phyloP scores from a whole-genome alignment of 495 filamentous ascomycete species.

The Penicillium bovifimosum region DNA sequence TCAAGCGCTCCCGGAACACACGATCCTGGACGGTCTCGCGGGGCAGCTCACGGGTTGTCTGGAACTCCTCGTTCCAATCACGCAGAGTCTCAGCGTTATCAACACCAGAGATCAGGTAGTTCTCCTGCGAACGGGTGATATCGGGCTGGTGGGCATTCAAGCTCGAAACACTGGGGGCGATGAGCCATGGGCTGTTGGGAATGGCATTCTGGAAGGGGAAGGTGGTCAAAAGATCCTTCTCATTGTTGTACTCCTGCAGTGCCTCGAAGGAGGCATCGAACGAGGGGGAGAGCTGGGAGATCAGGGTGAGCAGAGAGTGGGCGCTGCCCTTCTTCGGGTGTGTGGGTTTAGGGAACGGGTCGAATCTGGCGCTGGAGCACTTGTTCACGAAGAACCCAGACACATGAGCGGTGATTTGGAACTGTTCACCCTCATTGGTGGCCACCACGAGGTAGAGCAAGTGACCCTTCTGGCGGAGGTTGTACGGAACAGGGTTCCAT shows the following conservation, averaged over 20 bases:
- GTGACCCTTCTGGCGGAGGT: slow-evolving; percentile 86
- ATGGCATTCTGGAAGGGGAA: slow-evolving; percentile 93
- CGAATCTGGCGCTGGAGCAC: slow-evolving; percentile 84
- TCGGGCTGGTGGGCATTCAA: slow-evolving; percentile 71
- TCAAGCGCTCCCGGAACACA: slow-evolving; percentile 89
- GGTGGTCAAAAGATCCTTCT: slow-evolving; percentile 81
- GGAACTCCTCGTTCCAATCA: slow-evolving; percentile 99
- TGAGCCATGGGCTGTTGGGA: slow-evolving; percentile 88
- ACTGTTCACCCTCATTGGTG: slow-evolving; percentile 87
- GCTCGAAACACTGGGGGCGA: slow-evolving; percentile 59
- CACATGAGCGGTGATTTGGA: slow-evolving; percentile 87
- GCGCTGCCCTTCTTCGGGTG: slow-evolving; percentile 52
- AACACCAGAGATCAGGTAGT: slow-evolving; percentile 78
- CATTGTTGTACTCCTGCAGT: slow-evolving; percentile 73
- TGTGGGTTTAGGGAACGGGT: slow-evolving; percentile 66
- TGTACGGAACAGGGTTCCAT: slow-evolving; percentile 94
- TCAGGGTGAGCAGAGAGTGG: slow-evolving; percentile 81
- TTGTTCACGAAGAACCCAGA: slow-evolving; percentile 97
- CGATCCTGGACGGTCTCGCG: slow-evolving; percentile 91
- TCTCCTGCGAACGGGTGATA: slow-evolving; percentile 85
- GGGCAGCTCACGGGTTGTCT: slow-evolving; percentile 88
- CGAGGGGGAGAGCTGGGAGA: slow-evolving; percentile 71
- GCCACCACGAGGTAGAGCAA: slow-evolving; percentile 83
- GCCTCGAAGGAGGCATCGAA: slow-evolving; percentile 68
- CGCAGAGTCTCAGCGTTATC: slow-evolving; percentile 91